Base-by-base conservation (phyloP, 2,329 filamentous ascomycete genomes). In the Botrytis aclada region DNA sequence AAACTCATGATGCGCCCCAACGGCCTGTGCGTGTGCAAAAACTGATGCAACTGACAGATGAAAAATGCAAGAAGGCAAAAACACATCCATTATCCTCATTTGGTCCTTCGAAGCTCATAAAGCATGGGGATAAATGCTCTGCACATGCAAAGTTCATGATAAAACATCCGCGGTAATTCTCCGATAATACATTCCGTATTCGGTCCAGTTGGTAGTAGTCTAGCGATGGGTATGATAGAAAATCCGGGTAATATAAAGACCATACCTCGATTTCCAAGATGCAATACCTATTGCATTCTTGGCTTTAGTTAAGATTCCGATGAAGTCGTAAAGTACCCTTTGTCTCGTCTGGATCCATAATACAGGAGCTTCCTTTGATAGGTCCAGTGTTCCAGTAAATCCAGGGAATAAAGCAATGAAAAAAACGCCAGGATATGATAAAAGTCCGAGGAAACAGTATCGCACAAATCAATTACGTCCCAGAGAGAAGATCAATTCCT, bases 1-100 rank as follows among this genome's bases (percentile, higher is more conserved):
- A 70, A 63, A 69, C 51, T 71, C 72, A 74, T 66, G 67, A 72
- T 75, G 74, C 78, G 74, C 77, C 78, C 75, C 73, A 77, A 79
- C 75, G 78, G 77, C 76, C 76, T 78, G 76, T 76, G 76, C 75
- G 74, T 74, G 78, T 80, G 79, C 79, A 79, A 78, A 56, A 77
- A 79, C 79, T 78, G 76, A 78, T 79, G 78, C 78, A 80, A 72
- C 76, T 74, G 74, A 77, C 77, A 79, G 76, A 74, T 73, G 69
- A 70, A 77, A 74, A 74, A 73, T 71, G 45, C 45, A 73, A 72
- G 72, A 63, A 64, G 74, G n/a, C 47, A 75, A 74, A 76, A 73
- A 74, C 73, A 74, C 72, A 73, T 72, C 75, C 70, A 69, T 67
- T 58, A 67, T 74, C 75, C 75, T 72, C 74, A 72, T 73, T 70